Conservation (phyloP, 305 asterid species). For the Coffea humblotiana region DNA sequence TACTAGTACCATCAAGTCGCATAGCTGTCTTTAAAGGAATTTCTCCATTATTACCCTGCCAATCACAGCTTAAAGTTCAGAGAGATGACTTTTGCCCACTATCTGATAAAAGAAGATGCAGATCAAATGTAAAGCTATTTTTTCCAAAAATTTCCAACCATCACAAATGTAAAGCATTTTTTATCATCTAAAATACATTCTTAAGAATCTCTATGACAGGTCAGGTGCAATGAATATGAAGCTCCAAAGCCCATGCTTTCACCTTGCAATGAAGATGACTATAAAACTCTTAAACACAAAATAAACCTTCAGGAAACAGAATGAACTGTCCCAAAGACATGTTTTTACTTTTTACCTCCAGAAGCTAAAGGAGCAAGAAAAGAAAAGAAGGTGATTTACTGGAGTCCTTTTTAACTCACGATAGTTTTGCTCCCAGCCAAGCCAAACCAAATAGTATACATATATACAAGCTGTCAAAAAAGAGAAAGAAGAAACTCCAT, state of each 20-base stretch:
- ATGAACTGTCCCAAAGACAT: neutral
- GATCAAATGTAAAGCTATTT: neutral
- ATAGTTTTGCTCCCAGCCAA: neutral
- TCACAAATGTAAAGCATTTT: constrained; percentile 11
- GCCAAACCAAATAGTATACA: neutral
- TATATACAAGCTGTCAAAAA: neutral
- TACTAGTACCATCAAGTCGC: constrained; percentile 35
- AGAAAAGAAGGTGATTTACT: neutral
- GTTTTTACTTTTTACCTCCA: neutral
- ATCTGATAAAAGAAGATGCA: neutral
- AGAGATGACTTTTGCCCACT: neutral
- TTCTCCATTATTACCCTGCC: constrained; percentile 56
- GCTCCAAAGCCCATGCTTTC: neutral
- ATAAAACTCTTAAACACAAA: neutral
- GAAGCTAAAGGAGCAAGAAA: neutral
- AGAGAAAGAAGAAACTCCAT: constrained; percentile 1
- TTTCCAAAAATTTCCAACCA: neutral
- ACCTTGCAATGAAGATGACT: neutral
- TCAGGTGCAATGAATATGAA: neutral
- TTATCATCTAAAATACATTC: constrained; percentile 11
- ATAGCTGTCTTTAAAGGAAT: constrained; percentile 32
- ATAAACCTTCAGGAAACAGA: neutral
- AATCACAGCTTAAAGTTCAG: constrained; percentile 29
- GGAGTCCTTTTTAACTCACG: neutral
- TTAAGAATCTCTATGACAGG: neutral